Evolutionary conservation across 306 rosid species (phyloP).

Genomic region (Begonia fuchsioides): DNA sequence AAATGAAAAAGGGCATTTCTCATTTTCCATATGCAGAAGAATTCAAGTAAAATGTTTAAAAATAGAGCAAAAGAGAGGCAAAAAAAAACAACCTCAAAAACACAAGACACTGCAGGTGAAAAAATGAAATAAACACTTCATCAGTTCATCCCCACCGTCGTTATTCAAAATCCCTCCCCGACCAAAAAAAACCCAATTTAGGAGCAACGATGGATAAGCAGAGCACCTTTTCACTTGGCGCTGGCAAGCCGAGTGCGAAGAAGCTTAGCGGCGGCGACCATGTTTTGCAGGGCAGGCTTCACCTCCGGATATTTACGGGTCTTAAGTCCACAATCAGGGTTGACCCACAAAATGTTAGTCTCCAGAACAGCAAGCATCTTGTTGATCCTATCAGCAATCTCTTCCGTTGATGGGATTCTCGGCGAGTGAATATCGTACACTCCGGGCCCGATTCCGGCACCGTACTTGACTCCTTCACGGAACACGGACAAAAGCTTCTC

Average conservation of each 20-base stretch:
- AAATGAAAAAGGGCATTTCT: not conserved
- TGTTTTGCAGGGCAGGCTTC: constrained; percentile 60
- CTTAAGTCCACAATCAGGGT: constrained; percentile 94
- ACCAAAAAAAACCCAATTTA: no score
- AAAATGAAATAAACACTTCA: not conserved
- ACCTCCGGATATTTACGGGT: constrained; percentile 84
- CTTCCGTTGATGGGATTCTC: constrained; percentile 78
- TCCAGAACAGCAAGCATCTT: constrained; percentile 96
- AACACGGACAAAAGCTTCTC: constrained; percentile 89
- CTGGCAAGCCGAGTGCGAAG: constrained; percentile 70
- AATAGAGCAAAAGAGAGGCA: not conserved
- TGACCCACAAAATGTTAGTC: constrained; percentile 87
- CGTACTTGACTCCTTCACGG: constrained; percentile 94
- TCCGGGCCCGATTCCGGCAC: constrained; percentile 95
- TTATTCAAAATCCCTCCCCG: constrained; percentile 7
- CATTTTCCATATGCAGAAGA: not conserved
- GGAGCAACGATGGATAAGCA: not conserved
- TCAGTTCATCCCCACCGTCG: constrained; percentile 40
- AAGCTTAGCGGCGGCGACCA: constrained; percentile 76
- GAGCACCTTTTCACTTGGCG: constrained; percentile 32
- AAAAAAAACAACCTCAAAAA: not conserved
- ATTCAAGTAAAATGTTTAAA: not conserved
- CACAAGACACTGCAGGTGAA: not conserved
- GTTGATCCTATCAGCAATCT: constrained; percentile 80
- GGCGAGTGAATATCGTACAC: constrained; percentile 94